Percentiles rank a stretch among this genome's conserved stretches.
Conservation (phyloP, 1,139 yeast genomes). For the Candida albicans region DNA sequence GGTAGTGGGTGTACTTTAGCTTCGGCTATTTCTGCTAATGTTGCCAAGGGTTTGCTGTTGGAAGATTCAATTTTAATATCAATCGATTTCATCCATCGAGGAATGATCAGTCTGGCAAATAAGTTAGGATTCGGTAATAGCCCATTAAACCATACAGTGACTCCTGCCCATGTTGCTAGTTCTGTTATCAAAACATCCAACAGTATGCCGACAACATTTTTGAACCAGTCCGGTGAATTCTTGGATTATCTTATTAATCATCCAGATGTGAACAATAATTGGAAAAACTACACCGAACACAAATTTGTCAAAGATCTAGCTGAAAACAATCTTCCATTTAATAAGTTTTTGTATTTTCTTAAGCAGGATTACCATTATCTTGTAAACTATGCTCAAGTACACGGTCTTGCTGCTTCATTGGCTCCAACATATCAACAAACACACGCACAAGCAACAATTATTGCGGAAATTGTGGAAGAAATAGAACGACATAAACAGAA, state of each 20-base stretch:
- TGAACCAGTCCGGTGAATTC: constrained; percentile 7
- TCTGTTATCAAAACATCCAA: constrained; percentile 10
- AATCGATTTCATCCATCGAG: constrained; percentile 66
- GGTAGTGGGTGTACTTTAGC: constrained; percentile 93
- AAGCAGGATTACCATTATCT: constrained; percentile 75
- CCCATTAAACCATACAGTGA: constrained; percentile 62
- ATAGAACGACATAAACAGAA: constrained; percentile 55
- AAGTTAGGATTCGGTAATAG: constrained; percentile 66
- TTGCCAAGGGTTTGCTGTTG: constrained; percentile 55
- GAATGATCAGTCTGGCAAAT: constrained; percentile 41
- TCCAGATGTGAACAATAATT: constrained; percentile 51
- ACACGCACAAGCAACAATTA: constrained; percentile 51
- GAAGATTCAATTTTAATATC: constrained; percentile 53
- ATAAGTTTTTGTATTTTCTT: constrained; percentile 57
- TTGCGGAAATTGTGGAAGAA: constrained; percentile 56
- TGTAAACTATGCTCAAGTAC: constrained; percentile 67
- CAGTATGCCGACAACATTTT: neutral
- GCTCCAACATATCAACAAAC: constrained; percentile 58
- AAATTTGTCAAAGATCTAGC: constrained; percentile 60
- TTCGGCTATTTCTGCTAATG: constrained; percentile 74
- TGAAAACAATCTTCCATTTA: constrained; percentile 47
- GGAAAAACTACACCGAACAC: constrained; percentile 64
- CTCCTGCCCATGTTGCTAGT: constrained; percentile 18
- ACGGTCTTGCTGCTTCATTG: constrained; percentile 62
- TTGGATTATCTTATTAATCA: constrained; percentile 56